Evolutionary conservation across 2,329 filamentous ascomycete species (phyloP).

Genomic region (Coccinonectria pachysandricola): DNA sequence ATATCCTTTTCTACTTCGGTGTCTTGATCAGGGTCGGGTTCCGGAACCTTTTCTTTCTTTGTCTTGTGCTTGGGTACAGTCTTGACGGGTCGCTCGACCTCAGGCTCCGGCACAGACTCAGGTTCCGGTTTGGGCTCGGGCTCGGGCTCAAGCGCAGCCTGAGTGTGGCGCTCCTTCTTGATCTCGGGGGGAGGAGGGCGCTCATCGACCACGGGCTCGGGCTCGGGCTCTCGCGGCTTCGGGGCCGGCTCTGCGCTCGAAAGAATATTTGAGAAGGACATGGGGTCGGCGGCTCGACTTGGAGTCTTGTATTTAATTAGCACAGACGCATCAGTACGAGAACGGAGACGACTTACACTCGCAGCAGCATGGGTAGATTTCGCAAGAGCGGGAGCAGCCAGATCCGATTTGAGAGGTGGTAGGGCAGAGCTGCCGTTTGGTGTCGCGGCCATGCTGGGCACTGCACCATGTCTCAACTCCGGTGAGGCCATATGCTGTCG

Average conservation of each 20-base stretch:
- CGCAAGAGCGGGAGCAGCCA: conserved; percentile 29
- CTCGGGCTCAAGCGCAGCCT: conserved; percentile 11
- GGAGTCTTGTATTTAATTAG: conserved; percentile 43
- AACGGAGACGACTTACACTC: conserved; percentile 22
- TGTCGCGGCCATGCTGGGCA: conserved; percentile 26
- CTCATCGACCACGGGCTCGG: conserved; percentile 4
- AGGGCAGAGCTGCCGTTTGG: conserved; percentile 31
- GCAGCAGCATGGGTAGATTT: conserved; percentile 29
- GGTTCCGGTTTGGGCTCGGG: conserved; percentile 9
- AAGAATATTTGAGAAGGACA: conserved; percentile 94
- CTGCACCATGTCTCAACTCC: conserved; percentile 32
- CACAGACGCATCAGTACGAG: conserved; percentile 3
- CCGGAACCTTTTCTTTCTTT: conserved; percentile 5
- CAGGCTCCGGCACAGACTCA: conserved; percentile 11
- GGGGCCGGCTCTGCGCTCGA: conserved; percentile 63
- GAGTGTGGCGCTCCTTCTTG: conserved; percentile 1
- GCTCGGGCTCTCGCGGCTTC: conserved; percentile 32
- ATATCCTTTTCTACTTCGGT: conserved; percentile 25
- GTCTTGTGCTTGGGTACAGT: conserved; percentile 3
- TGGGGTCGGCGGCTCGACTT: conserved; percentile 69
- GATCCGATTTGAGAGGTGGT: conserved; percentile 29
- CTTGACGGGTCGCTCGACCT: conserved; percentile 8
- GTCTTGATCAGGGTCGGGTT: conserved; percentile 18
- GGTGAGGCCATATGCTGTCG: conserved; percentile 39
- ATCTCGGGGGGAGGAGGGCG: conserved; percentile 3